phyloP scores from a whole-genome alignment of 1,139 yeast genomes.

The Nakaseomyces sp. region DNA sequence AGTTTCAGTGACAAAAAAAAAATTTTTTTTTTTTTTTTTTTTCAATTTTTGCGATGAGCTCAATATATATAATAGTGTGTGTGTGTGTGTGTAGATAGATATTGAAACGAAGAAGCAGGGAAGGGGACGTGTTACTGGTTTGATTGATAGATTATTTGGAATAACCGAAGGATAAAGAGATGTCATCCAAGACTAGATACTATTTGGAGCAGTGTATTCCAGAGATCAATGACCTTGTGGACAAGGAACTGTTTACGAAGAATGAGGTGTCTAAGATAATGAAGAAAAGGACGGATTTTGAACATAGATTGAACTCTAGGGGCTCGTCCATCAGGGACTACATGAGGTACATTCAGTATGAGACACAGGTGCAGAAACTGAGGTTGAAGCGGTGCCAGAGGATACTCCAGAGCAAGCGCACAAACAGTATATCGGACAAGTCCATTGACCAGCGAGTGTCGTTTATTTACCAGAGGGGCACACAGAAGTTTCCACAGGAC shows the following conservation, averaged over 20 bases:
- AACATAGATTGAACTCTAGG: slow-evolving; percentile 79
- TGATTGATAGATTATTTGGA: too few relatives aligned
- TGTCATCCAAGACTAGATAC: slow-evolving; percentile 72
- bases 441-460: slow-evolving; percentile 76
- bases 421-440: slow-evolving; percentile 69
- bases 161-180: too few relatives aligned
- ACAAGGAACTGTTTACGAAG: slow-evolving; percentile 70
- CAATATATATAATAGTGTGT: too few relatives aligned
- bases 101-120: too few relatives aligned
- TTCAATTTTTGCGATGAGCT: neutral
- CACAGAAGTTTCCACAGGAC: slow-evolving; percentile 71
- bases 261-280: slow-evolving; percentile 77
- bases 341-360: slow-evolving; percentile 72
- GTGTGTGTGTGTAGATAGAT: too few relatives aligned
- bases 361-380: slow-evolving; percentile 67
- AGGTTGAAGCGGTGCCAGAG: slow-evolving; percentile 65
- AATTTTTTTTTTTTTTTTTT: neutral
- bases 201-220: slow-evolving; percentile 81
- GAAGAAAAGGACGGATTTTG: slow-evolving; percentile 92
- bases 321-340: slow-evolving; percentile 76
- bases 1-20: too few relatives aligned
- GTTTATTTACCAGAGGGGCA: slow-evolving; percentile 78
- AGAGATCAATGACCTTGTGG: slow-evolving; percentile 80
- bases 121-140: too few relatives aligned
- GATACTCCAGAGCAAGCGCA: slow-evolving; percentile 41